A percentile compares a stretch with the other conserved stretches of the same genome.
These are phyloP conservation scores for Polyporus tsugae DNA, from an alignment of 1,284 basidiomycete species.

Conservation along the genomic window DNA sequence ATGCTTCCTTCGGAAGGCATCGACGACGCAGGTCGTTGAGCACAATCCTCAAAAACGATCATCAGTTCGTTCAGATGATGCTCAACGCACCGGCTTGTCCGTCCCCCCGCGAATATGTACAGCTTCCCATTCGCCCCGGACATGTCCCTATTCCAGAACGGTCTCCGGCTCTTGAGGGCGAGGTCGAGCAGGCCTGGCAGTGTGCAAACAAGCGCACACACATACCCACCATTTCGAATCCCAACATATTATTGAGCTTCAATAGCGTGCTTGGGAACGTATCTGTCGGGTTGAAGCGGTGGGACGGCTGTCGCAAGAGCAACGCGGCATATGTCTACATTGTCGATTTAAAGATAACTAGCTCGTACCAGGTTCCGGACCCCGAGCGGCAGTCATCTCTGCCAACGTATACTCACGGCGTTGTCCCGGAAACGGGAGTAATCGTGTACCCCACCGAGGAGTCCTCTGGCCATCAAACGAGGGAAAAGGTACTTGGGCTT, in stretches of 20 bases:
- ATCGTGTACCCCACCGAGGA: constrained; percentile 8
- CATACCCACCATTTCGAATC: constrained; percentile 7
- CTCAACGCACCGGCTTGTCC: constrained; percentile 1
- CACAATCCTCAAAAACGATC: constrained; percentile 1
- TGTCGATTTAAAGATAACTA: constrained; percentile 6
- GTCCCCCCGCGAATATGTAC: neutral
- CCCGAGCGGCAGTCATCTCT: constrained; percentile 10
- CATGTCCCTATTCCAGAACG: too few relatives aligned
- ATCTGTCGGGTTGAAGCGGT: constrained; percentile 11
- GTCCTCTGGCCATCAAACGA: neutral
- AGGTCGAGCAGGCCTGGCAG: constrained; percentile 4
- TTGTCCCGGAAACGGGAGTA: constrained; percentile 12
- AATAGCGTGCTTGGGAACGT: neutral
- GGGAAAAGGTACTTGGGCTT: neutral
- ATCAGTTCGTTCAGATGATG: constrained; percentile 15
- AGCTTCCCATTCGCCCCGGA: neutral
- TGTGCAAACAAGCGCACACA: constrained; percentile 14
- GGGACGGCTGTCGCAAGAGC: constrained; percentile 16
- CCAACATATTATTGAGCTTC: constrained; percentile 15
- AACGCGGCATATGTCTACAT: constrained; percentile 15
- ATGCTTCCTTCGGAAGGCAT: neutral
- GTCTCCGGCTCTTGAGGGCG: neutral
- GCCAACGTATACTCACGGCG: constrained; percentile 14
- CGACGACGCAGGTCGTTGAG: constrained; percentile 8
- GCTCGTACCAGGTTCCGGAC: neutral